Evolutionary conservation across 2,329 filamentous ascomycete species (phyloP).

Genomic region (Colletotrichum acutatum): DNA sequence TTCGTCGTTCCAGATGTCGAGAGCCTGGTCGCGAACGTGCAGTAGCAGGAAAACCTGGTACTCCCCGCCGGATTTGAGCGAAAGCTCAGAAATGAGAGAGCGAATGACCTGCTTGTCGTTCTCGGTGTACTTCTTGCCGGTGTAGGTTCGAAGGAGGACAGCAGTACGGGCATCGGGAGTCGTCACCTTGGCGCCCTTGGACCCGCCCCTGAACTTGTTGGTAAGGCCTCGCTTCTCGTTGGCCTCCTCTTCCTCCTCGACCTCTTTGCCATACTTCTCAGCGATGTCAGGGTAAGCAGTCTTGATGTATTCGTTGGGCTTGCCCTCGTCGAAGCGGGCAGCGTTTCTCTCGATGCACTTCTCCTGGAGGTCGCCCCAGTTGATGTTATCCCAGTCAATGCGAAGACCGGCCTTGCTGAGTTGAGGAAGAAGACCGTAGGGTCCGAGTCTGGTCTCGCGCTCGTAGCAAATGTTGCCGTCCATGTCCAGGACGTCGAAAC

Average conservation of each 20-base stretch:
- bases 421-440: slow-evolving; percentile 67
- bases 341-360: slow-evolving; percentile 74
- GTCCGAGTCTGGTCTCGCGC: slow-evolving; percentile 74
- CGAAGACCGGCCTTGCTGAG: slow-evolving; percentile 56
- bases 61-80: slow-evolving; percentile 80
- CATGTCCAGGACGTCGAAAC: slow-evolving; percentile 68
- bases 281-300: slow-evolving; percentile 45
- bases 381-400: slow-evolving; percentile 71
- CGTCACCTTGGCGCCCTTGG: slow-evolving; percentile 13
- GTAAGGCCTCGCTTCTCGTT: slow-evolving; percentile 22
- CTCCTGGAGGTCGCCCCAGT: slow-evolving; percentile 78
- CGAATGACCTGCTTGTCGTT: slow-evolving; percentile 85
- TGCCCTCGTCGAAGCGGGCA: slow-evolving; percentile 66
- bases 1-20: slow-evolving; percentile 69
- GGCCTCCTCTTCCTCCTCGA: slow-evolving; percentile 1
- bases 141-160: slow-evolving; percentile 80
- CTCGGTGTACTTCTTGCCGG: slow-evolving; percentile 78
- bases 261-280: slow-evolving; percentile 21
- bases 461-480: slow-evolving; percentile 75
- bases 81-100: slow-evolving; percentile 81
- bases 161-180: slow-evolving; percentile 66
- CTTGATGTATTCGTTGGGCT: slow-evolving; percentile 55
- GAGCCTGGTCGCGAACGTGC: slow-evolving; percentile 75
- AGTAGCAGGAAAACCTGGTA: slow-evolving; percentile 85
- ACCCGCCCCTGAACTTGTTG: slow-evolving; percentile 13